A percentile compares a stretch with the other conserved stretches of the same genome.
Conservation (phyloP, 192 early-diverging fungal genomes). For the Linnemannia schmuckeri region DNA sequence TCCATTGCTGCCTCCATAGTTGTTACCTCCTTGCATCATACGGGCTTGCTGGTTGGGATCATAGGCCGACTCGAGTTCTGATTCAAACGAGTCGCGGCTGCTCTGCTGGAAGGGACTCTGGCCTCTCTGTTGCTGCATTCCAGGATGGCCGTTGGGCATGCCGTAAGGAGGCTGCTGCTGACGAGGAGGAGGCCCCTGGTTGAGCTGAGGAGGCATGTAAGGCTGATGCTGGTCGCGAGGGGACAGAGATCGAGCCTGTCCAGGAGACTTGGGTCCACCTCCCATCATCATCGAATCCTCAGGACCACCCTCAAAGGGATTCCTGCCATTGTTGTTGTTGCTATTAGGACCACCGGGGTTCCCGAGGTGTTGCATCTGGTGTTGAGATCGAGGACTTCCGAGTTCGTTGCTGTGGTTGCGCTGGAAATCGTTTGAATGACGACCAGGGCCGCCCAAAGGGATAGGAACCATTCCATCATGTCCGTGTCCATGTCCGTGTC, state of each 20-base stretch:
- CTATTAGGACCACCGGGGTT: neutral
- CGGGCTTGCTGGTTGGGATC: constrained; percentile 21
- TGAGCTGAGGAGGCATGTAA: constrained; percentile 30
- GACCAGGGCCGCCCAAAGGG: constrained; percentile 12
- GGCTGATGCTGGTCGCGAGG: constrained; percentile 38
- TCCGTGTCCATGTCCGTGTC: neutral
- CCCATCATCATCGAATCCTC: constrained; percentile 19
- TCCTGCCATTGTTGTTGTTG: constrained; percentile 25
- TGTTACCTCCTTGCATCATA: constrained; percentile 18
- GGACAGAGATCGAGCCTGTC: constrained; percentile 15
- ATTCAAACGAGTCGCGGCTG: constrained; percentile 39
- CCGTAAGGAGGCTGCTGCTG: constrained; percentile 22
- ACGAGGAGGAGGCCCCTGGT: constrained; percentile 21
- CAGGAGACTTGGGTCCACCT: neutral
- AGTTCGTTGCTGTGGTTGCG: neutral
- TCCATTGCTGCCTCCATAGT: neutral
- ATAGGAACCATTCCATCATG: constrained; percentile 18
- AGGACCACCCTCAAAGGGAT: constrained; percentile 42
- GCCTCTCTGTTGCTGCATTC: constrained; percentile 5
- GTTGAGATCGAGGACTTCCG: constrained; percentile 2
- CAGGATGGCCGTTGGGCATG: neutral
- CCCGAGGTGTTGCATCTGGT: constrained; percentile 27
- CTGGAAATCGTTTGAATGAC: constrained; percentile 6
- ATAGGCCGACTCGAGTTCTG: constrained; percentile 45
- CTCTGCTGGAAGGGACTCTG: constrained; percentile 27